Evolutionary conservation across 495 filamentous ascomycete genomes (phyloP), one percentile per base, ranked within the genome.

Genomic region (Elaphomyces granulatus): DNA sequence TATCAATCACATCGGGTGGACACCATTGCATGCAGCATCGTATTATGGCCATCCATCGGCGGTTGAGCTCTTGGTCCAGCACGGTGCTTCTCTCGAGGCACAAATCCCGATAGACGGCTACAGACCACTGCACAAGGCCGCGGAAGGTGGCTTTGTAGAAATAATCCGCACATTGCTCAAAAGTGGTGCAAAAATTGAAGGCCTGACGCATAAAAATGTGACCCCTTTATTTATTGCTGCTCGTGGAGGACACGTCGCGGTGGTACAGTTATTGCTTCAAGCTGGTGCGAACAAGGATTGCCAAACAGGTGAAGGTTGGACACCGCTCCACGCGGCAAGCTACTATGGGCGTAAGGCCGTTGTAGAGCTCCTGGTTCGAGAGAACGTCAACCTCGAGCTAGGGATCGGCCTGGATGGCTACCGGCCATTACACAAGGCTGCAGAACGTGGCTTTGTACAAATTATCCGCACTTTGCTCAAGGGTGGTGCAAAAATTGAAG

Each of bases 391-490:
- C 10, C 10, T 20, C 14, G 38, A 40, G 20, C 3, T 8, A n/a
- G 3, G 32, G 26, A 19, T 31, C 16, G 17, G 18, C 9, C 10
- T 2, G 2, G 38, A 40, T 20, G 26, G 23, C 10, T 32, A 40
- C 15, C 20, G 21, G 10, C 38, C 38, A n/a, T 47, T 72, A 21
- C 56, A 64, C 19, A 46, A 59, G 33, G 67, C 67, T 4, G 57
- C 59, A 3, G 33, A 50, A 17, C 50, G 50, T 8, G 64, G 65
- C 8, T 45, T 60, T 43, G 38, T 58, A 14, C 54, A 54, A 8
- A 53, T 66, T 39, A 56, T 59, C 19, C 53, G 56, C 32, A 45
- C 61, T 12, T 43, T 71, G n/a, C 44, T 69, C 10, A 44, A 54
- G 20, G 46, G 44, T 8, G 57, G 55, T 10, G 60, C 63, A 1